Evolutionary conservation across 2,329 filamentous ascomycete species (phyloP).

Genomic region (Aureobasidium sp.): DNA sequence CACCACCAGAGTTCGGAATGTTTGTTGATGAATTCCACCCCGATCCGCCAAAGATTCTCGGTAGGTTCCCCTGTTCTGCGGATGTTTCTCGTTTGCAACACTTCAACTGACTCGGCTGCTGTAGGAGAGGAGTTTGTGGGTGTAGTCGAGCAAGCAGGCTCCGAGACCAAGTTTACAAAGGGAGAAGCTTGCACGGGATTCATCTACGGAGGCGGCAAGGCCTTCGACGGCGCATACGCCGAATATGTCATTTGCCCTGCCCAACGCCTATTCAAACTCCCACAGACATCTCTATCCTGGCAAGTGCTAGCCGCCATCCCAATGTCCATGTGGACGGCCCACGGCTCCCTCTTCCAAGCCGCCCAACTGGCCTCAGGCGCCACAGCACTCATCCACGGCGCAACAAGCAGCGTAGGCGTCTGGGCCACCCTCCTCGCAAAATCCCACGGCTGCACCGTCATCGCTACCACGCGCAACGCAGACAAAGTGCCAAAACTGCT

Average conservation of each 20-base stretch:
- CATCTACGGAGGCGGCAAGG: slow-evolving; percentile 12
- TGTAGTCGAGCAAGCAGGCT: slow-evolving; percentile 5
- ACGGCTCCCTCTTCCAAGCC: slow-evolving; percentile 2
- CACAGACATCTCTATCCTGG: slow-evolving; percentile 6
- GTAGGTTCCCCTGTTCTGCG: background rate
- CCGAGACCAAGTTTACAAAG: slow-evolving; percentile 1
- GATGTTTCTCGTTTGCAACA: accelerated
- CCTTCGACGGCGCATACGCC: slow-evolving; percentile 11
- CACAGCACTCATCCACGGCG: slow-evolving; percentile 8
- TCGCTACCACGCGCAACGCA: slow-evolving; percentile 12
- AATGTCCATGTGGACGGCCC: slow-evolving; percentile 11
- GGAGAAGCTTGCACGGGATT: slow-evolving; percentile 2
- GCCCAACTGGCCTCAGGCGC: background rate
- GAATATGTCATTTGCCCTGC: slow-evolving; percentile 10
- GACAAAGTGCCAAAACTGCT: no score
- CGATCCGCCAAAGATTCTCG: slow-evolving; percentile 11
- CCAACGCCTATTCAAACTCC: slow-evolving; percentile 1
- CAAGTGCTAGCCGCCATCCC: background rate
- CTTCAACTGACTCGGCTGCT: background rate
- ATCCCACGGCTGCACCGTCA: slow-evolving; percentile 7
- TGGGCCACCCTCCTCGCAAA: slow-evolving; percentile 12
- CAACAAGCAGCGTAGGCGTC: slow-evolving; percentile 9
- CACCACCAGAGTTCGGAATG: slow-evolving; percentile 9
- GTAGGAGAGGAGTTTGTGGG: slow-evolving; percentile 12
- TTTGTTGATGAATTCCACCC: slow-evolving; percentile 9